A percentile compares a stretch with the other conserved stretches of the same genome.
Evolutionary conservation across 2,329 filamentous ascomycete genomes (phyloP).

Genomic region (Orbilia quercus): DNA sequence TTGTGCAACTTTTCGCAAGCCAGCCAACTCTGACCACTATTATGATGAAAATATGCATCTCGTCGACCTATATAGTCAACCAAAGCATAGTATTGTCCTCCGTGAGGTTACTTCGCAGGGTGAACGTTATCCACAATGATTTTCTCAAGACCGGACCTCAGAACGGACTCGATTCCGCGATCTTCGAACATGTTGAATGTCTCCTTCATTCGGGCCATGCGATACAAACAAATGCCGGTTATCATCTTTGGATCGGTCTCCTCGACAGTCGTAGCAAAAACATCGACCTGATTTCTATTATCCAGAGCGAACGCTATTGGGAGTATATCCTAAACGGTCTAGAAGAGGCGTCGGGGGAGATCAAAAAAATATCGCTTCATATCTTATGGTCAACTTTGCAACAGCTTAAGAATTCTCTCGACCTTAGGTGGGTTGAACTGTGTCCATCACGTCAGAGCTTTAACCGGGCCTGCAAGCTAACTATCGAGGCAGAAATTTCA

Average conservation of each 20-base stretch:
- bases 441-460: conserved; percentile 12
- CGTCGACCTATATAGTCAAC: conserved; percentile 34
- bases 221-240: conserved; percentile 46
- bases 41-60: conserved; percentile 31
- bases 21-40: conserved; percentile 16
- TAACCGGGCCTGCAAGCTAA: conserved; percentile 8
- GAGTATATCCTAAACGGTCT: conserved; percentile 56
- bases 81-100: conserved; percentile 45
- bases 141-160: conserved; percentile 7
- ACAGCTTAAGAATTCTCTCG: conserved; percentile 23
- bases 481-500: conserved; percentile 24
- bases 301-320: conserved; percentile 41
- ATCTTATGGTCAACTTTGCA: conserved; percentile 58
- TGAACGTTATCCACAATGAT: conserved; percentile 31
- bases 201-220: conserved; percentile 36
- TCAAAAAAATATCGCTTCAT: conserved; percentile 59
- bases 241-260: conserved; percentile 50
- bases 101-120: conserved; percentile 36
- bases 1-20: background rate
- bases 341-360: conserved; percentile 57
- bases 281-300: conserved; percentile 35
- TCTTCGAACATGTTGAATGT: conserved; percentile 38
- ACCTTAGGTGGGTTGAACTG: conserved; percentile 22
- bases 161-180: conserved; percentile 16
- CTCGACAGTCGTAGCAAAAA: conserved; percentile 33